Percentiles rank a stretch among this genome's conserved stretches.
phyloP scores from a whole-genome alignment of 805 yeast genomes.

The Ogataea pini region DNA sequence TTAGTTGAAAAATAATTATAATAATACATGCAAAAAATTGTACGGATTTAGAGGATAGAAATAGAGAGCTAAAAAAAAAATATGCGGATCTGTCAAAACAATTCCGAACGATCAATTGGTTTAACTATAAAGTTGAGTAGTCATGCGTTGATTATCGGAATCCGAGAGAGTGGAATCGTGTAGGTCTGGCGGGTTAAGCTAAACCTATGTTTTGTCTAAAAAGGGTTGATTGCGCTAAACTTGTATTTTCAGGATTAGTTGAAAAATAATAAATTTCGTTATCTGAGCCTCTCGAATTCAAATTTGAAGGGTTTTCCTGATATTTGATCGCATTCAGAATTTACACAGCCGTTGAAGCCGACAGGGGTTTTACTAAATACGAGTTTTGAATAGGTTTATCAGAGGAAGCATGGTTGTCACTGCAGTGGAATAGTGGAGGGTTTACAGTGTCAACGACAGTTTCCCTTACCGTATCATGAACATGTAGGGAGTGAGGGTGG shows the following conservation, averaged over 20 bases:
- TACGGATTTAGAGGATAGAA: neutral
- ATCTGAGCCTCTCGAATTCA: neutral
- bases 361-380: neutral
- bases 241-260: no score
- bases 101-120: neutral
- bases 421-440: neutral
- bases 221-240: no score
- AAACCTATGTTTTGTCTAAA: no score
- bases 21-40: neutral
- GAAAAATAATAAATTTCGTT: neutral
- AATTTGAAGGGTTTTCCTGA: conserved; percentile 1
- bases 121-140: neutral
- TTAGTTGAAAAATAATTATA: neutral
- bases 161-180: no score
- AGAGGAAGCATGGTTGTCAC: neutral
- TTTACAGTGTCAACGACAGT: no score
- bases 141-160: neutral
- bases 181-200: neutral
- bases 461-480: no score
- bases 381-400: neutral
- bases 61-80: neutral
- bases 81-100: neutral
- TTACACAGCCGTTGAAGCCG: neutral
- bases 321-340: neutral
- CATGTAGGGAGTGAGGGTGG: no score